Conservation (phyloP, 768 basidiomycete species). For the Gelatoporia subvermispora region DNA sequence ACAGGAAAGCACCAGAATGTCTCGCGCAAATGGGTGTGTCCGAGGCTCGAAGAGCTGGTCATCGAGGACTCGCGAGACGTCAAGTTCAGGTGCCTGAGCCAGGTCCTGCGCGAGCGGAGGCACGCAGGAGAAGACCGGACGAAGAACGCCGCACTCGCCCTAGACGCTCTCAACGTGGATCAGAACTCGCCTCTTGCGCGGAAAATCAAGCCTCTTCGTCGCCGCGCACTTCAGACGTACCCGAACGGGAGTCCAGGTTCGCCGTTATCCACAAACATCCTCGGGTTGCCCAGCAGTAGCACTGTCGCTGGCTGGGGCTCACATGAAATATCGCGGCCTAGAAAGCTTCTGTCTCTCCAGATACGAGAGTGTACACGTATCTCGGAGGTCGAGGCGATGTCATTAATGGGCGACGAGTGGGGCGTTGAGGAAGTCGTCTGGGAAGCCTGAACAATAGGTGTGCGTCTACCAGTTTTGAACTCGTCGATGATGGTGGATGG, state of each 20-base stretch:
- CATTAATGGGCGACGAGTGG: background rate
- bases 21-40: constrained; percentile 8
- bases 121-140: background rate
- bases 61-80: constrained; percentile 1
- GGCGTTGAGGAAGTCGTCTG: background rate
- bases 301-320: constrained; percentile 6
- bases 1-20: constrained; percentile 9
- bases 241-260: background rate
- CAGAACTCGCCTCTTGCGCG: too few relatives aligned
- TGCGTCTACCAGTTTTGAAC: too few relatives aligned
- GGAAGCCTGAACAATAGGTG: too few relatives aligned
- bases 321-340: background rate
- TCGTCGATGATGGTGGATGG: too few relatives aligned
- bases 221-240: too few relatives aligned
- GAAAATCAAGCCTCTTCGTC: too few relatives aligned
- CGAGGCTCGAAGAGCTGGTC: constrained; percentile 1
- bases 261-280: background rate
- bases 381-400: background rate
- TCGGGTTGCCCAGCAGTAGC: constrained; percentile 6
- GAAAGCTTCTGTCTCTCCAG: background rate
- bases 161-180: too few relatives aligned
- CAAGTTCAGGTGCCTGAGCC: constrained; percentile 8
- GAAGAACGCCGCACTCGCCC: background rate
- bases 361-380: background rate
- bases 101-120: background rate